Evolutionary conservation across 352 stramenopile genomes (phyloP).

Genomic region (Phytophthora nicotianae): DNA sequence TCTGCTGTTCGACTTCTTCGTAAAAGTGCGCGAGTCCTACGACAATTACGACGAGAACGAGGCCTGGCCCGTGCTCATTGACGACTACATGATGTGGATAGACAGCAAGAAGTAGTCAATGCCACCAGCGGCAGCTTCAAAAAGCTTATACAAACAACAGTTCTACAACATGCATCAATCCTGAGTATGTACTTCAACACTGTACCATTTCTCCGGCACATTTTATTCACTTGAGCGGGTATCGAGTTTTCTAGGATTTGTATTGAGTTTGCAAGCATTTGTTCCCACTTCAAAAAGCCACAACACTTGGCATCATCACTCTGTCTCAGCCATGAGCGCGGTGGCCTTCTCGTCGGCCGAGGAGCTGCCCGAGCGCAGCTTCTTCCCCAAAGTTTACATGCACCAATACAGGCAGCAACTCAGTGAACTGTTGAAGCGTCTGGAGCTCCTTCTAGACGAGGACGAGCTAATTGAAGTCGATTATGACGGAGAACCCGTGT

Average conservation of each 20-base stretch:
- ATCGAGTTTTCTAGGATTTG: too few species aligned
- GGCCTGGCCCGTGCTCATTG: slow-evolving; percentile 89
- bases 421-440: slow-evolving; percentile 55
- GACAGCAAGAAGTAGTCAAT: slow-evolving; percentile 58
- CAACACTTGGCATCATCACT: slow-evolving; percentile 6
- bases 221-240: too few species aligned
- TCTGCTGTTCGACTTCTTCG: slow-evolving; percentile 85
- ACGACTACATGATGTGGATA: slow-evolving; percentile 91
- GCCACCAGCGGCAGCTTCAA: background rate
- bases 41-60: slow-evolving; percentile 90
- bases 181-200: too few species aligned
- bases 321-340: slow-evolving; percentile 7
- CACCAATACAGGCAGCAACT: slow-evolving; percentile 64
- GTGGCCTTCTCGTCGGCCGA: slow-evolving; percentile 33
- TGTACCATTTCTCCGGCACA: too few species aligned
- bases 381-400: slow-evolving; percentile 66
- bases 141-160: slow-evolving; percentile 5
- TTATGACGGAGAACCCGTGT: slow-evolving; percentile 46
- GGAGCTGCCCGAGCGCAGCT: slow-evolving; percentile 51
- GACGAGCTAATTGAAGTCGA: slow-evolving; percentile 60
- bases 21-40: slow-evolving; percentile 81
- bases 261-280: background rate
- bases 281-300: background rate
- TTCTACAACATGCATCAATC: slow-evolving; percentile 4
- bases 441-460: slow-evolving; percentile 64